Evolutionary conservation across 1,284 basidiomycete genomes (phyloP).

Genomic region (Anthracocystis walkeri): DNA sequence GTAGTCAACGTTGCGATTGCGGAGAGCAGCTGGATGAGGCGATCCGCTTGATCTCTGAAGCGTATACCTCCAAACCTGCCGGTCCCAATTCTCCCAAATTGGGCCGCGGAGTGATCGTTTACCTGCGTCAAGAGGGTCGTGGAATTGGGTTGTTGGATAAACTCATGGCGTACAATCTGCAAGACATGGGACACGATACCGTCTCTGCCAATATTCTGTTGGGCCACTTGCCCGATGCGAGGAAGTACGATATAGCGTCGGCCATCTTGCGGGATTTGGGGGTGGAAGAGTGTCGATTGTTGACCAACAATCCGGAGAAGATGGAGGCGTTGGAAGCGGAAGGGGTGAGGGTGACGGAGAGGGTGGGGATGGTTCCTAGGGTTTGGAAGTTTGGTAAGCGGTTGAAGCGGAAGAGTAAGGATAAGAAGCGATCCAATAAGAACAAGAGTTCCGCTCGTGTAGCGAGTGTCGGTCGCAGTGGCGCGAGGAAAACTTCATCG

Average conservation of each 20-base stretch:
- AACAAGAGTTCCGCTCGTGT: too few relatives aligned
- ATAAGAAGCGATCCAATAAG: slow-evolving; percentile 26
- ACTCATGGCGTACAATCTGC: slow-evolving; percentile 96
- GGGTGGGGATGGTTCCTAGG: slow-evolving; percentile 93
- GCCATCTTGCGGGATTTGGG: slow-evolving; percentile 91
- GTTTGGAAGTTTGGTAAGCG: slow-evolving; percentile 76
- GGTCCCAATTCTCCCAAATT: slow-evolving; percentile 4
- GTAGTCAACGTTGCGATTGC: slow-evolving; percentile 98
- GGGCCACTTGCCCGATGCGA: slow-evolving; percentile 92
- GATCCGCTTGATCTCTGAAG: slow-evolving; percentile 81
- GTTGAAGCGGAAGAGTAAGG: slow-evolving; percentile 23
- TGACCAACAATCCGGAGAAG: slow-evolving; percentile 99
- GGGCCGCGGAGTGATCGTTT: slow-evolving; percentile 84
- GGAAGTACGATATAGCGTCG: slow-evolving; percentile 89
- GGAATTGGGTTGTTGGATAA: slow-evolving; percentile 97
- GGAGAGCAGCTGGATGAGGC: slow-evolving; percentile 98
- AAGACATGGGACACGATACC: slow-evolving; percentile 97
- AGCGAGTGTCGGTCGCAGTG: too few relatives aligned
- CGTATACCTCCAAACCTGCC: slow-evolving; percentile 69
- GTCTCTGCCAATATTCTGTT: slow-evolving; percentile 96
- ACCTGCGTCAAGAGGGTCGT: slow-evolving; percentile 97
- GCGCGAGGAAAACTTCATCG: slow-evolving; percentile 14
- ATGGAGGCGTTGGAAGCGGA: slow-evolving; percentile 87
- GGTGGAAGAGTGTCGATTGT: slow-evolving; percentile 77
- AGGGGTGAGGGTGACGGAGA: slow-evolving; percentile 82